phyloP scores from a whole-genome alignment of 768 basidiomycete genomes.

The Russula griseocarnosa region DNA sequence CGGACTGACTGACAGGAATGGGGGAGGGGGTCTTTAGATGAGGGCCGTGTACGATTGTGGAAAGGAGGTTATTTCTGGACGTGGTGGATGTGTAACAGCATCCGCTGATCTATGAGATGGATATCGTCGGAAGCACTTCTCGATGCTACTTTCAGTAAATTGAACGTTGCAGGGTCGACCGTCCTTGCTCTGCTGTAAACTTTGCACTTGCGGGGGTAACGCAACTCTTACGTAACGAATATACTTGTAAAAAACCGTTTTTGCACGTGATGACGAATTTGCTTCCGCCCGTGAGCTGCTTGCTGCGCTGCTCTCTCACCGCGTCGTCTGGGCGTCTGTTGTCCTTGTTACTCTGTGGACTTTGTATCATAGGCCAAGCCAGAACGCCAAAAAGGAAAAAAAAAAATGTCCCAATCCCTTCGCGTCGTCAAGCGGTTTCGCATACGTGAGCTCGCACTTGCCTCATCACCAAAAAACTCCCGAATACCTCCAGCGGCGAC shows the following conservation, averaged over 20 bases:
- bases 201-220: slow-evolving; percentile 13
- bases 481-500: slow-evolving; percentile 37
- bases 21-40: slow-evolving; percentile 22
- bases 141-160: not conserved
- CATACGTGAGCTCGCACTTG: slow-evolving; percentile 41
- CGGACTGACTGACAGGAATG: not conserved
- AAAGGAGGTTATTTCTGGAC: slow-evolving; percentile 74
- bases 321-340: not conserved
- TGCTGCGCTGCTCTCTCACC: no score
- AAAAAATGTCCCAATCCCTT: slow-evolving; percentile 28
- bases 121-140: slow-evolving; percentile 43
- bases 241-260: not conserved
- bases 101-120: slow-evolving; percentile 54
- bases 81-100: slow-evolving; percentile 83
- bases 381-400: no score
- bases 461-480: slow-evolving; percentile 32
- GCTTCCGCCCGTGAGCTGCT: no score
- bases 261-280: slow-evolving; percentile 8
- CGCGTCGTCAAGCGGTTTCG: slow-evolving; percentile 46
- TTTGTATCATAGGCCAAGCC: not conserved
- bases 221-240: slow-evolving; percentile 6
- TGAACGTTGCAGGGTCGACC: no score
- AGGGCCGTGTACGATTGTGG: slow-evolving; percentile 94
- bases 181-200: slow-evolving; percentile 17
- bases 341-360: no score